Conservation (phyloP, 2,329 filamentous ascomycete species). For the Fusarium verticillioides region DNA sequence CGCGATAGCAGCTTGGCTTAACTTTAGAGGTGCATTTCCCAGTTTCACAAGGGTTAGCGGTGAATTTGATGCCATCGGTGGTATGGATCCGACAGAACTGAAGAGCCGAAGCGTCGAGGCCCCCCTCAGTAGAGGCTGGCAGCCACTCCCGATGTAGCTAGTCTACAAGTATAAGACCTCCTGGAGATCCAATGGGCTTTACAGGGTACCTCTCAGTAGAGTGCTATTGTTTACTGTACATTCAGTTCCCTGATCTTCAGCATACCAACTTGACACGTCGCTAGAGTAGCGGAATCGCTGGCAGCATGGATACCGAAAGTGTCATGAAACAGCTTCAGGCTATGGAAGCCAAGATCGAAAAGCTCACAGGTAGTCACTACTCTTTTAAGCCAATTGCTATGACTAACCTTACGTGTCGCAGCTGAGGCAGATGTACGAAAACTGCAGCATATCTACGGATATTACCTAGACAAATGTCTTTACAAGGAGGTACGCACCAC, state of each 20-base stretch:
- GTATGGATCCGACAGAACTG: background rate
- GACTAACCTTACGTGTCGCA: background rate
- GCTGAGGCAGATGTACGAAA: background rate
- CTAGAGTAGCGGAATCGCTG: background rate
- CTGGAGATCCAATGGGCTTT: background rate
- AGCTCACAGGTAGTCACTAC: background rate
- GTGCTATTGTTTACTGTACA: background rate
- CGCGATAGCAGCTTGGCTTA: background rate
- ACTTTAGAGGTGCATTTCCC: background rate
- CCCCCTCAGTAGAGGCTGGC: background rate
- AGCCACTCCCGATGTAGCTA: background rate
- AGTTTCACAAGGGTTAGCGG: background rate
- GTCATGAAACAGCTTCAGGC: background rate
- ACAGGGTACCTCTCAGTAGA: background rate
- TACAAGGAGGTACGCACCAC: background rate
- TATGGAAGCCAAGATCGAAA: background rate
- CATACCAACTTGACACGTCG: background rate
- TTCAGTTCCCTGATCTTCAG: background rate
- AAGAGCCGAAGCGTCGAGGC: background rate
- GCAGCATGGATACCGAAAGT: background rate
- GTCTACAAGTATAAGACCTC: background rate
- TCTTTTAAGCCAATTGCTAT: accelerated
- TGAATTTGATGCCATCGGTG: background rate
- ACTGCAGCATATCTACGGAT: background rate
- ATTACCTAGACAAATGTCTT: background rate